Evolutionary conservation across 2,329 filamentous ascomycete species (phyloP), one percentile per base, ranked within the genome.

Genomic region (Ascomycota sp.): DNA sequence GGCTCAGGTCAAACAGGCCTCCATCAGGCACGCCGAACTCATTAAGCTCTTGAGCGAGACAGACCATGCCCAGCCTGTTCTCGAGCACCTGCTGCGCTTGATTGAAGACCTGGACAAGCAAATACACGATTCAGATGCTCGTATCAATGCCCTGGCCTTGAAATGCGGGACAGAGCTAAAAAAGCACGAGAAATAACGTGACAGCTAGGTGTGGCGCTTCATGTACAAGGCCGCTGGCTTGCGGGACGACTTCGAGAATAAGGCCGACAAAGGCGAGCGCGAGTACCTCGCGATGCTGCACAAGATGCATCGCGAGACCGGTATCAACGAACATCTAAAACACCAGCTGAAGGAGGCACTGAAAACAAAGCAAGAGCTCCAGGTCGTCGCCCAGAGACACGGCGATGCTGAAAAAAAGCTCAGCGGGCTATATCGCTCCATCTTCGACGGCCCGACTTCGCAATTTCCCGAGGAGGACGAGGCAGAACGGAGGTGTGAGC

Each of bases 221-320:
- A 49, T 58, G 24, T 63, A 63, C 51, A 62, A 57, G 34, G 48
- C 64, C 8, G 50, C 56, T 4, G 59, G 65, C 20, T 57, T 57
- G 35, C 52, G 53, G 25, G 58, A 43, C 3, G 38, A 40, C 7
- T 48, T 45, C 29, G 46, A 51, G 11, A 52, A 53, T n/a, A 55
- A 52, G 29, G 59, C 62, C 10, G 53, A 55, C 29, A 63, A 61
- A 35, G 65, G 69, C 43, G 64, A 69, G 42, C 46, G 50, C 26
- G 64, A 69, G 36, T 70, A 67, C 42, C 53, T 65, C 19, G 56
- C 63, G 27, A 64, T 57, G 0, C 51, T 65, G 28, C 57, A 65
- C 34, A 45, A 56, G 20, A 52, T 61, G 33, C 52, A 61, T 17
- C 50, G 57, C 17, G 56, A 58, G 25, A 53, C 56, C 27, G 52